phyloP scores from a whole-genome alignment of 2,329 filamentous ascomycete genomes.

The Aspergillus melleus region DNA sequence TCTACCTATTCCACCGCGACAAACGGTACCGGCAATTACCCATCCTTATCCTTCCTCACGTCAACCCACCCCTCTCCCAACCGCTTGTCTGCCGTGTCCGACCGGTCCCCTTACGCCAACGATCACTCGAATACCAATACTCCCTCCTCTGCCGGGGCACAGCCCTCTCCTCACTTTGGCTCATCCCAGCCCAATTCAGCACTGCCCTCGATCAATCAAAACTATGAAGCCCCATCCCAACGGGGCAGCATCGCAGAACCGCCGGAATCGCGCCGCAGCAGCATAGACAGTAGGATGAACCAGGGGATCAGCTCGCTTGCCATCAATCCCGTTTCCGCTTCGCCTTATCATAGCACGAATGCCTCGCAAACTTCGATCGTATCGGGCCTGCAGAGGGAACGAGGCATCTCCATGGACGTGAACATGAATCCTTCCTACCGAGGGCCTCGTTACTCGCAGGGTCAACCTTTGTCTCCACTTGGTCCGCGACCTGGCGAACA shows the following conservation, averaged over 20 bases:
- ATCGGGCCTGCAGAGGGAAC: constrained; percentile 43
- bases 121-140: constrained; percentile 37
- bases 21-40: constrained; percentile 45
- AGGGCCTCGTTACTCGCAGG: constrained; percentile 42
- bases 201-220: constrained; percentile 61
- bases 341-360: constrained; percentile 49
- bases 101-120: constrained; percentile 43
- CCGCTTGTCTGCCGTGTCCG: constrained; percentile 39
- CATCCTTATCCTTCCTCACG: constrained; percentile 44
- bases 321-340: constrained; percentile 44
- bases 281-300: constrained; percentile 51
- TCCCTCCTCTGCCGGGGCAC: constrained; percentile 38
- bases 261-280: constrained; percentile 50
- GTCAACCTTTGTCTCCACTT: constrained; percentile 43
- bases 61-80: constrained; percentile 49
- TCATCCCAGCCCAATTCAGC: constrained; percentile 42
- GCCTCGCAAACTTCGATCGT: constrained; percentile 48
- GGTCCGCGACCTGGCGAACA: constrained; percentile 41
- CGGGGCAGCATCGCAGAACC: constrained; percentile 43
- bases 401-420: constrained; percentile 43
- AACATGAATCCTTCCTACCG: constrained; percentile 37
- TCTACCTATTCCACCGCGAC: constrained; percentile 51
- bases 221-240: constrained; percentile 53
- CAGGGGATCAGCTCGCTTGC: constrained; percentile 50
- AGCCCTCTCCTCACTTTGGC: constrained; percentile 41